Conservation (phyloP, 2,329 filamentous ascomycete genomes). For the Xylariaceae sp. region DNA sequence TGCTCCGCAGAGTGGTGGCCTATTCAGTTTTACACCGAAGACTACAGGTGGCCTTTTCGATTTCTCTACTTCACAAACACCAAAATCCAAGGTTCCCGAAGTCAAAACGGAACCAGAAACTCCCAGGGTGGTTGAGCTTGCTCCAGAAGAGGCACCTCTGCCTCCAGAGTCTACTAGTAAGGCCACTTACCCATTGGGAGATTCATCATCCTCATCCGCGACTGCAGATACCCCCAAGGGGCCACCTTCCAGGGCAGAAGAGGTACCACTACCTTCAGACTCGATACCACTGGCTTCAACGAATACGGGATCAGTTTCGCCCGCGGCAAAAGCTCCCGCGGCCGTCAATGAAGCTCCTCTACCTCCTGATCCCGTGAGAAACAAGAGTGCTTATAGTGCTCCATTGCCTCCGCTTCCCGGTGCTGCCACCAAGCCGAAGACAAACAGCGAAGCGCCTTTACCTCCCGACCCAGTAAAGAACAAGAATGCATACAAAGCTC, state of each 20-base stretch:
- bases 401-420: constrained; percentile 20
- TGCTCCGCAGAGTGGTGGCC: constrained; percentile 20
- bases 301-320: constrained; percentile 3
- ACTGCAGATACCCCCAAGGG: constrained; percentile 25
- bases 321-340: constrained; percentile 14
- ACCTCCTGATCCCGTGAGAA: constrained; percentile 35
- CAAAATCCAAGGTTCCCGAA: constrained; percentile 22
- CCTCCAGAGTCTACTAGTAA: constrained; percentile 51
- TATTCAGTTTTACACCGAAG: constrained; percentile 28
- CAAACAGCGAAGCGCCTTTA: constrained; percentile 30
- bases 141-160: constrained; percentile 33
- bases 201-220: constrained; percentile 46
- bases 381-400: constrained; percentile 23
- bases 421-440: constrained; percentile 14
- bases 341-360: constrained; percentile 28
- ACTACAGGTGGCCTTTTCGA: constrained; percentile 15
- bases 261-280: constrained; percentile 27
- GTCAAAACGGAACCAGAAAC: constrained; percentile 30
- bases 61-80: constrained; percentile 12
- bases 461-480: constrained; percentile 31
- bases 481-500: constrained; percentile 23
- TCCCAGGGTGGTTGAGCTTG: constrained; percentile 21
- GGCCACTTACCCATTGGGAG: constrained; percentile 38
- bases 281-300: constrained; percentile 20
- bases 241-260: constrained; percentile 14